Evolutionary conservation across 2,329 filamentous ascomycete genomes (phyloP).

Genomic region (Colletotrichum sp.): DNA sequence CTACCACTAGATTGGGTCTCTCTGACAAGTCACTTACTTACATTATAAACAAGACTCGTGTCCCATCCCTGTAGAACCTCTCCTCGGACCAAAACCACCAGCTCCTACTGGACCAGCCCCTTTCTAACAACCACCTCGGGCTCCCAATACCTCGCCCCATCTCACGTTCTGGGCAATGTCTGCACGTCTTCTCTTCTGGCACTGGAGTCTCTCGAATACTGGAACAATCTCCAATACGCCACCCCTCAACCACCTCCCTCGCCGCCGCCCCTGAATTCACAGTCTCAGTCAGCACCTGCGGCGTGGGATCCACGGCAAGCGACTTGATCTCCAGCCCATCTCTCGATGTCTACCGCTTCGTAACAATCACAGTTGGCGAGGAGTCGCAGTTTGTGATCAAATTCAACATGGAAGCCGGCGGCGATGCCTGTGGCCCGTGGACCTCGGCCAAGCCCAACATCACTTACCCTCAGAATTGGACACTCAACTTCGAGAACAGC

Average conservation of each 20-base stretch:
- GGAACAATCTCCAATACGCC: neutral
- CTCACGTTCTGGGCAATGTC: neutral
- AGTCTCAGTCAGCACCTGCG: neutral
- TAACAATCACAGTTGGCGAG: neutral
- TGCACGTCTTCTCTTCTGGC: neutral
- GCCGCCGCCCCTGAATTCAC: neutral
- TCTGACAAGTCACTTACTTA: neutral
- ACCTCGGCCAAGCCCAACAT: neutral
- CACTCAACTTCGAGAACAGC: neutral
- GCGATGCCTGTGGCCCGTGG: neutral
- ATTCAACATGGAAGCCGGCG: neutral
- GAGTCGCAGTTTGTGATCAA: neutral
- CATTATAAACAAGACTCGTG: accelerated
- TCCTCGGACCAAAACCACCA: neutral
- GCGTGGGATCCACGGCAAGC: neutral
- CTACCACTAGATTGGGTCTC: neutral
- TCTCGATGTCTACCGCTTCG: neutral
- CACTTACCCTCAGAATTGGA: neutral
- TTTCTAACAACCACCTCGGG: neutral
- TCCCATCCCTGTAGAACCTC: accelerated
- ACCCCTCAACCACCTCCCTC: neutral
- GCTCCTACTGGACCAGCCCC: neutral
- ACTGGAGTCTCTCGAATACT: accelerated
- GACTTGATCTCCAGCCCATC: neutral
- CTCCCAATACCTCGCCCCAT: neutral